Percentiles rank a stretch among this genome's conserved stretches.
Evolutionary conservation across 805 yeast species (phyloP).

Genomic region (Candida endomychidarum): DNA sequence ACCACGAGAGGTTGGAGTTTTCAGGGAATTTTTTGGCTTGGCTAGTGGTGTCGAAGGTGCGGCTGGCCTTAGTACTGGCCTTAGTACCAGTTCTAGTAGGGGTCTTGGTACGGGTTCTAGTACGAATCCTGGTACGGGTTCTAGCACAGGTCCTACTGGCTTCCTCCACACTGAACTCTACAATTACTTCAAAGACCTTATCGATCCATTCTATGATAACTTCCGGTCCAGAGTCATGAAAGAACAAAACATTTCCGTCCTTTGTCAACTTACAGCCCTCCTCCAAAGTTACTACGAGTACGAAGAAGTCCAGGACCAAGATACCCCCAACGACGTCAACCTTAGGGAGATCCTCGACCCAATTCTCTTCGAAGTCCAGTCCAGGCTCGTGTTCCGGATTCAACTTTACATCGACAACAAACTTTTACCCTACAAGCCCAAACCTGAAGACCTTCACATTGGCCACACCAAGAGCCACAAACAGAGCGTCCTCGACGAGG

Average conservation of each 20-base stretch:
- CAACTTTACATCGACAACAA: conserved; percentile 71
- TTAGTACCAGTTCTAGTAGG: too few species aligned
- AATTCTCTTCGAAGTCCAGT: conserved; percentile 72
- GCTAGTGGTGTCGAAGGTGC: too few species aligned
- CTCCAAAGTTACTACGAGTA: conserved; percentile 66
- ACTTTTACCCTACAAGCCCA: conserved; percentile 65
- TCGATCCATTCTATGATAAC: conserved; percentile 77
- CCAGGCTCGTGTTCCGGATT: conserved; percentile 75
- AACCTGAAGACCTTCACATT: conserved; percentile 64
- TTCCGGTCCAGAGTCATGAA: conserved; percentile 65
- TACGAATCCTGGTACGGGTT: too few species aligned
- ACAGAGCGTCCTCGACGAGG: conserved; percentile 26
- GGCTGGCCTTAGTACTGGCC: too few species aligned
- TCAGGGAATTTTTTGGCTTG: conserved; percentile 48
- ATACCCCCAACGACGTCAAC: conserved; percentile 19
- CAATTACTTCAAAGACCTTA: conserved; percentile 58
- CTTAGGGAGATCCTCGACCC: conserved; percentile 67
- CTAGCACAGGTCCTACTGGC: too few species aligned
- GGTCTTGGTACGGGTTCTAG: too few species aligned
- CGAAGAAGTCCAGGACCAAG: conserved; percentile 48
- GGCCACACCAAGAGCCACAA: conserved; percentile 36
- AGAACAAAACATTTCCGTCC: conserved; percentile 62
- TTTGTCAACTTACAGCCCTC: conserved; percentile 75
- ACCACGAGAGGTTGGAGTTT: conserved; percentile 60
- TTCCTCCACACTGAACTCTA: conserved; percentile 36